phyloP scores from a whole-genome alignment of 345 rosid species.

The Salix caprea region DNA sequence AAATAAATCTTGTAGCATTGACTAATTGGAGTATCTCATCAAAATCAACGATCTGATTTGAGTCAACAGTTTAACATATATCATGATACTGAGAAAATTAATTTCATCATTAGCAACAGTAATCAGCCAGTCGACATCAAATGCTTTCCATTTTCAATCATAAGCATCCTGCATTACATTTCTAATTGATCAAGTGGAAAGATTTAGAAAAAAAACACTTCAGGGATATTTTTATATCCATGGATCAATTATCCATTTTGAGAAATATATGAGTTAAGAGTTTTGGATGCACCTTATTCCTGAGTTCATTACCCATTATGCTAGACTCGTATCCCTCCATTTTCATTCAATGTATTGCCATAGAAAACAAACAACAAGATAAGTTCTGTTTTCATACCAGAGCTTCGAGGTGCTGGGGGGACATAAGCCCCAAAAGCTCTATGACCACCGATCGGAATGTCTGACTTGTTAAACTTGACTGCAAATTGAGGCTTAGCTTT shows the following conservation, averaged over 20 bases:
- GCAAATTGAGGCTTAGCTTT: conserved; percentile 82
- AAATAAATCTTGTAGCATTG: background rate
- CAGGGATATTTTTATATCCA: background rate
- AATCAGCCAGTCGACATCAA: background rate
- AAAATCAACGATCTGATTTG: background rate
- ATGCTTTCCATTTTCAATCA: background rate
- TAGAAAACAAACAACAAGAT: background rate
- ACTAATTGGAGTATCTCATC: background rate
- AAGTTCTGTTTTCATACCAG: conserved; percentile 40
- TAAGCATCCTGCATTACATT: background rate
- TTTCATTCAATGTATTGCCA: background rate
- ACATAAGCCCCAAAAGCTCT: conserved; percentile 83
- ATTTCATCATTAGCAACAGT: background rate
- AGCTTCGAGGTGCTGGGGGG: conserved; percentile 60
- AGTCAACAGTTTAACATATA: background rate
- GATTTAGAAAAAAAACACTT: background rate
- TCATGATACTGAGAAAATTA: background rate
- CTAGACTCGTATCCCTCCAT: background rate
- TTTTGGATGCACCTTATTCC: background rate
- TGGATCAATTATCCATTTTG: background rate
- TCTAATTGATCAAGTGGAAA: background rate
- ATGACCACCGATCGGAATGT: conserved; percentile 46
- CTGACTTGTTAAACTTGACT: conserved; percentile 67
- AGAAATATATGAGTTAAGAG: background rate
- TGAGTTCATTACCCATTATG: background rate